Percentiles rank a stretch among this genome's conserved stretches.
phyloP scores from a whole-genome alignment of 352 stramenopile genomes.

The Globisporangium orthogonon region DNA sequence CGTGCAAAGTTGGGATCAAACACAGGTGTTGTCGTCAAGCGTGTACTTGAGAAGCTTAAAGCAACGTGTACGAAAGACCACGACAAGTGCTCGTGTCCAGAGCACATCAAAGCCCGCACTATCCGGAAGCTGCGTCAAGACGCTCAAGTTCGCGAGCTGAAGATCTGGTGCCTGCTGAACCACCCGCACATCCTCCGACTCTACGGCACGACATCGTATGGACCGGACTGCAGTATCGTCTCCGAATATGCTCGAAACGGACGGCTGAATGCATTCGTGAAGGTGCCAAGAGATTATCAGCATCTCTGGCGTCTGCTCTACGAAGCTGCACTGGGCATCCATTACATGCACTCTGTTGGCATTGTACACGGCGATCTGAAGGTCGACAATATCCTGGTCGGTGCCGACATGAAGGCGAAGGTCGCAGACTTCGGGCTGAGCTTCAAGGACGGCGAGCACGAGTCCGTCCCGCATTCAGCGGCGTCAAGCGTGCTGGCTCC shows the following conservation, averaged over 20 bases:
- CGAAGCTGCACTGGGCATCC: conserved; percentile 34
- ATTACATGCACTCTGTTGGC: conserved; percentile 44
- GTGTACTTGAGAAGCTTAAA: not conserved
- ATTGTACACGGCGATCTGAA: conserved; percentile 56
- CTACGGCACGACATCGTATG: not conserved
- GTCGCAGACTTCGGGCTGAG: conserved; percentile 63
- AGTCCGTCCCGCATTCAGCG: not conserved
- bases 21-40: not conserved
- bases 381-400: conserved; percentile 58
- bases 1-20: not conserved
- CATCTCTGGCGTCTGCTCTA: conserved; percentile 20
- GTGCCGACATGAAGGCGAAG: conserved; percentile 42
- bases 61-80: not conserved
- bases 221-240: not conserved
- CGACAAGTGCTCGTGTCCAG: not conserved
- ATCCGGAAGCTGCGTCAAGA: not conserved
- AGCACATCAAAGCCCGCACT: not conserved
- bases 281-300: not conserved
- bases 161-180: conserved; percentile 3
- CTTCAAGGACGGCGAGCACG: not conserved
- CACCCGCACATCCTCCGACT: conserved; percentile 8
- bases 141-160: not conserved
- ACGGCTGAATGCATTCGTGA: not conserved
- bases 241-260: not conserved
- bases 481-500: not conserved